phyloP scores from a whole-genome alignment of 2,329 filamentous ascomycete genomes.

The Neofusicoccum umdonicola region DNA sequence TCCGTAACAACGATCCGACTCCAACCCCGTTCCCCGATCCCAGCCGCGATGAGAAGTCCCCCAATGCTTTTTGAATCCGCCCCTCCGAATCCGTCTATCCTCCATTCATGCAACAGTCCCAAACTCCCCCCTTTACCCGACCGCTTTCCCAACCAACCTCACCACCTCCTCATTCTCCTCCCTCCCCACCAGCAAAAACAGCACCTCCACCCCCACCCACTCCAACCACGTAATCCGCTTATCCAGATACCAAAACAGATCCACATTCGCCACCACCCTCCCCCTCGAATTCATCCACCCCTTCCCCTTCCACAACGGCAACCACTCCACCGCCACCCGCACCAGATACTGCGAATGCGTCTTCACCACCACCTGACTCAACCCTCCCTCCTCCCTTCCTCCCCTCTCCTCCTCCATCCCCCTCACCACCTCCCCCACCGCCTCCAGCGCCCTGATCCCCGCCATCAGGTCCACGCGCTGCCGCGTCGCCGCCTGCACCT shows the following conservation, averaged over 20 bases:
- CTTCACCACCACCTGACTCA: neutral
- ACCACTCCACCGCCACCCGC: neutral
- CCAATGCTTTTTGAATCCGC: no score
- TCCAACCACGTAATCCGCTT: neutral
- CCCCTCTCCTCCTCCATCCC: neutral
- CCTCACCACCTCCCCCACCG: neutral
- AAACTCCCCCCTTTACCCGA: neutral
- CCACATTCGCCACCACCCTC: neutral
- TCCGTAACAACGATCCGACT: neutral
- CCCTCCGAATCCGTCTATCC: neutral
- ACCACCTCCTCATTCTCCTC: slow-evolving; percentile 1
- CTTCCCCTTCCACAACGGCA: neutral
- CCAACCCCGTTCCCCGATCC: no score
- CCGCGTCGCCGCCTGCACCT: neutral
- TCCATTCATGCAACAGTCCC: neutral
- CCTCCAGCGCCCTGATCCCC: slow-evolving; percentile 1
- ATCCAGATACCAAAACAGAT: slow-evolving; percentile 7
- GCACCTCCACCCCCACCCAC: slow-evolving; percentile 1
- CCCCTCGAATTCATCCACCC: slow-evolving; percentile 4
- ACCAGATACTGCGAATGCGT: slow-evolving; percentile 6
- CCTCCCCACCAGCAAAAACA: slow-evolving; percentile 1
- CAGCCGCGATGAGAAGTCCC: no score
- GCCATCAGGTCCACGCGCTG: neutral
- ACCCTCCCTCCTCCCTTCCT: neutral
- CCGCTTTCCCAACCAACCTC: neutral